Base-by-base conservation (phyloP, 805 yeast species). In the Saturnispora sanitii region DNA sequence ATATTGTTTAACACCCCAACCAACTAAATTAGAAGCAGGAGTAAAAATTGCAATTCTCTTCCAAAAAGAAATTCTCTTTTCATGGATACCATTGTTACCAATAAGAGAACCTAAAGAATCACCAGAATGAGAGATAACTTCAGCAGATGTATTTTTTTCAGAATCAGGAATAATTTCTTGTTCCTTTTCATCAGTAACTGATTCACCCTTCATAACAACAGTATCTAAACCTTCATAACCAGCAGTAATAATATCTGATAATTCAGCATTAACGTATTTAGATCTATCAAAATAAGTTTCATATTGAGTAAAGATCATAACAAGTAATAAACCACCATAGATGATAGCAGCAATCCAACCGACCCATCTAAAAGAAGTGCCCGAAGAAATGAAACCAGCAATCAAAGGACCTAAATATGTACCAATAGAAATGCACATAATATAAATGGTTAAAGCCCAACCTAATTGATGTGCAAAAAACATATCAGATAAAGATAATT, bases 381-480 rank as follows among this genome's bases (percentile, higher is more conserved):
- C 61, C 34, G 73, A 68, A 7, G 77, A 71, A 47, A 82, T 74
- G 50, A 77, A 75, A n/a, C 86, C 87, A 16, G 86, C 88, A 47
- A 82, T 69, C 40, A 84, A 61, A 2, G 94, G 94, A 2, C 92
- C 90, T 45, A 83, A 61, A 54, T 78, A 83, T 2, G 88, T 79
- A 41, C 92, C 90, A 12, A 78, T 71, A 26, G 87, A 77, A 4
- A 86, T 77, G 20, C 84, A 78, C 61, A 82, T 53, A 46, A 82
- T 82, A 60, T 83, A 85, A 13, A 77, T 65, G 0, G 92, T 83
- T 57, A 85, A 68, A 11, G 75, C 76, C 22, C 78, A 65, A 38
- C 88, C 86, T 19, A 83, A 65, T 54, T 83, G 87, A 57, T 84
- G 94, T 48, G 77, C 81, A 60, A 70, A 84, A 55, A 75, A 84